Conservation (phyloP, 768 basidiomycete species). For the Imleria badia region DNA sequence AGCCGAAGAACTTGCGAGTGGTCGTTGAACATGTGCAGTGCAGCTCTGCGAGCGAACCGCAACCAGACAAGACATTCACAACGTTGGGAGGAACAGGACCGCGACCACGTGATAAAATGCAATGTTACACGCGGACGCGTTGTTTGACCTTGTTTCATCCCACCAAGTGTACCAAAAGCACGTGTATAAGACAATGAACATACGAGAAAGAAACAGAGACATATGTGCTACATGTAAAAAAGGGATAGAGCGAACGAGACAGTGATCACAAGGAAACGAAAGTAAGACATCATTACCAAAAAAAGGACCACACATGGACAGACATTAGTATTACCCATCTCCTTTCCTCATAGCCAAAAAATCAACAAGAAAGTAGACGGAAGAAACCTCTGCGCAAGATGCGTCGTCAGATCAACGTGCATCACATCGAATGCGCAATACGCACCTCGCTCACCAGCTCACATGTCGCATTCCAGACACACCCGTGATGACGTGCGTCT, state of each 20-base stretch:
- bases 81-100: background rate
- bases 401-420: background rate
- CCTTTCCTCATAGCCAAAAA: conserved; percentile 11
- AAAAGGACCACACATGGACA: conserved; percentile 2
- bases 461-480: conserved; percentile 26
- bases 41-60: too few relatives aligned
- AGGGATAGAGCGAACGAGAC: background rate
- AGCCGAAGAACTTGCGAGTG: background rate
- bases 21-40: background rate
- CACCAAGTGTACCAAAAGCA: too few relatives aligned
- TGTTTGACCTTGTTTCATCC: conserved; percentile 16
- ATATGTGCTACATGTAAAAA: conserved; percentile 1
- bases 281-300: conserved; percentile 2
- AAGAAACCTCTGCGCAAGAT: background rate
- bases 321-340: conserved; percentile 19
- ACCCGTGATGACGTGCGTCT: conserved; percentile 19
- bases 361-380: conserved; percentile 15
- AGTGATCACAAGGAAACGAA: background rate
- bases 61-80: conserved; percentile 2
- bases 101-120: conserved; percentile 11
- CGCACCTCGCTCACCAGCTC: conserved; percentile 21
- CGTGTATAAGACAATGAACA: too few relatives aligned
- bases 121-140: conserved; percentile 12
- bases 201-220: background rate
- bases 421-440: background rate